phyloP scores from a whole-genome alignment of 768 basidiomycete genomes.

The Tubosaeta sp. region DNA sequence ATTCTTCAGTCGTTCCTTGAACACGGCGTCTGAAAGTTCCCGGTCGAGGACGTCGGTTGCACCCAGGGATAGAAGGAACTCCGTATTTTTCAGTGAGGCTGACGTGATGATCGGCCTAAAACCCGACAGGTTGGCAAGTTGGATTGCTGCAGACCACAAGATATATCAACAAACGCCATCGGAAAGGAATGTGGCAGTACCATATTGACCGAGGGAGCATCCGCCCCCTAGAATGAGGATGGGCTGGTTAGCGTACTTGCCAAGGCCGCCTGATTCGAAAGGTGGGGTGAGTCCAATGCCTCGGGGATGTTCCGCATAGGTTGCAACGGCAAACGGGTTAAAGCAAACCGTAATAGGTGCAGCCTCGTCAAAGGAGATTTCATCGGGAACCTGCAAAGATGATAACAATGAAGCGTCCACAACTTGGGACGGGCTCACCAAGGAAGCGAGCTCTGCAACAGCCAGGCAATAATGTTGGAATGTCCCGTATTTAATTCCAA shows the following conservation, averaged over 20 bases:
- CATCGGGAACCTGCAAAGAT: conserved; percentile 26
- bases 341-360: conserved; percentile 33
- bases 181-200: conserved; percentile 12
- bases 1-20: conserved; percentile 6
- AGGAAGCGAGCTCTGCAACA: conserved; percentile 17
- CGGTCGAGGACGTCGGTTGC: conserved; percentile 36
- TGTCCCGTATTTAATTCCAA: conserved; percentile 2
- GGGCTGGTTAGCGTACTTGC: conserved; percentile 30
- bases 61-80: conserved; percentile 29
- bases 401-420: neutral
- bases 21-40: conserved; percentile 7
- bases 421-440: conserved; percentile 2
- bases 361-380: conserved; percentile 34
- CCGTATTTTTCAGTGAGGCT: conserved; percentile 30
- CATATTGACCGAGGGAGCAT: conserved; percentile 36
- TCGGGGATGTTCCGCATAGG: conserved; percentile 26
- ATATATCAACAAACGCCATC: too few relatives aligned
- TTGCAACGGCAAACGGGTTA: conserved; percentile 30
- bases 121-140: conserved; percentile 31
- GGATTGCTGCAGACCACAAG: conserved; percentile 20
- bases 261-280: conserved; percentile 24
- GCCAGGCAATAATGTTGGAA: conserved; percentile 24
- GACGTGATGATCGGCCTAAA: conserved; percentile 36
- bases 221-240: conserved; percentile 35
- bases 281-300: conserved; percentile 27